Evolutionary conservation across 1,284 basidiomycete species (phyloP), one percentile per base, ranked within the genome.

Genomic region (Ustilago xerochloae): DNA sequence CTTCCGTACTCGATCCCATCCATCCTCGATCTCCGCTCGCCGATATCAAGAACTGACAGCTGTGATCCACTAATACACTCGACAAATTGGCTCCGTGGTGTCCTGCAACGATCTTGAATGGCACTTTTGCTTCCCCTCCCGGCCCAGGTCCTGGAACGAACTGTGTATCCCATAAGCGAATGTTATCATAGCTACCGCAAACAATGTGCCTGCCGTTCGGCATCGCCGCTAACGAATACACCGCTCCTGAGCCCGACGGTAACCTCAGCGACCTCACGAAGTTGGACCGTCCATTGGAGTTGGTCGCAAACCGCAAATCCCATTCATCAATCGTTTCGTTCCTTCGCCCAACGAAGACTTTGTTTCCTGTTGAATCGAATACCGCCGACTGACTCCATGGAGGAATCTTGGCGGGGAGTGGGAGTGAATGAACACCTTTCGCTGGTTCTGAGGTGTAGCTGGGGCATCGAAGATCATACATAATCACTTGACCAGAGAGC

Each of bases 1-100:
- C 76, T 48, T 84, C 82, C 0, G 81, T 81, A 30, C 70, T 78
- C 20, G 54, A 48, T 0, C 77, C 58, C 63, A 81, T 92, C 93
- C 94, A 97, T 43, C 95, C 96, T 55, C 96, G 89, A 83, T 96
- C 95, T 39, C 96, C 96, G 72, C 93, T 94, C 7, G 94, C 92
- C 78, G 92, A 93, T 63, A 96, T 89, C 79, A 99, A 87, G 85
- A 95, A 98, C 58, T 90, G 87, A 24, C 89, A 91, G 3, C 90
- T 91, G 30, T 91, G 89, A 86, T 98, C 96, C 48, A 98, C 88
- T 68, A 95, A 84, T 89, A 97, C 92, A 77, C 92, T 91, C 5
- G 93, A 96, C 16, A 97, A 89, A 65, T 91, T 92, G 2, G 94
- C 95, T 29, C 95, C 94, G 85, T 97, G 93, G 85, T 98, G 95